Percentiles rank a stretch among this genome's conserved stretches.
These are phyloP conservation scores for Silene vulgaris DNA, from an alignment of 179 eudicot species.

Conservation along the genomic window DNA sequence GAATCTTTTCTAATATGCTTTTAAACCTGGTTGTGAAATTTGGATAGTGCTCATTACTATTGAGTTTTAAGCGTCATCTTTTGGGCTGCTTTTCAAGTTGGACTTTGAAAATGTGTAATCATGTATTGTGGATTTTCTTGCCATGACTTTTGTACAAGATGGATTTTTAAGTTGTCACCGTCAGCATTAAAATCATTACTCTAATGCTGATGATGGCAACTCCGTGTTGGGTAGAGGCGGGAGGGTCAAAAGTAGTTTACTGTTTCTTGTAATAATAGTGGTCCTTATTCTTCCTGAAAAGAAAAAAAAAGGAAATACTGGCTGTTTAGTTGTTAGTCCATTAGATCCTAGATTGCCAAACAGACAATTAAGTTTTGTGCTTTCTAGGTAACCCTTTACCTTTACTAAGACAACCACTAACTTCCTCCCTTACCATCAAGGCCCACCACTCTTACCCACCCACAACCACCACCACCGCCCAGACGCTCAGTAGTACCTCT, in stretches of 20 bases:
- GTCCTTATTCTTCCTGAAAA: background rate
- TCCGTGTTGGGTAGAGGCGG: background rate
- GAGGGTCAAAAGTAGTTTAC: background rate
- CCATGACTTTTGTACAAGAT: background rate
- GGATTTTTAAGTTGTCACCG: background rate
- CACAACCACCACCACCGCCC: too few species aligned
- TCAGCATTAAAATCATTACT: background rate
- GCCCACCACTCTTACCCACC: too few species aligned
- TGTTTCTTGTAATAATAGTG: too few species aligned
- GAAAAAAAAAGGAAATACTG: background rate
- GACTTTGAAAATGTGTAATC: slow-evolving; percentile 2
- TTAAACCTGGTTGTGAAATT: background rate
- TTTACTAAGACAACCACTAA: too few species aligned
- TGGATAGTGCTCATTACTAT: background rate
- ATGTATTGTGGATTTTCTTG: background rate
- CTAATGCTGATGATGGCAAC: too few species aligned
- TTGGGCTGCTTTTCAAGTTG: background rate
- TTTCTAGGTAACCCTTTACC: background rate
- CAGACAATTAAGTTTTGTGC: background rate
- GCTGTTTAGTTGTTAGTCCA: background rate
- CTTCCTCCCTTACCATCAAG: too few species aligned
- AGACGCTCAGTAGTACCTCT: too few species aligned
- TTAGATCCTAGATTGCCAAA: background rate
- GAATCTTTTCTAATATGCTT: background rate
- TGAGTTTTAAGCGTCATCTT: background rate